Base-by-base conservation (phyloP, 2,329 filamentous ascomycete species). In the Pyrenophora graminea region DNA sequence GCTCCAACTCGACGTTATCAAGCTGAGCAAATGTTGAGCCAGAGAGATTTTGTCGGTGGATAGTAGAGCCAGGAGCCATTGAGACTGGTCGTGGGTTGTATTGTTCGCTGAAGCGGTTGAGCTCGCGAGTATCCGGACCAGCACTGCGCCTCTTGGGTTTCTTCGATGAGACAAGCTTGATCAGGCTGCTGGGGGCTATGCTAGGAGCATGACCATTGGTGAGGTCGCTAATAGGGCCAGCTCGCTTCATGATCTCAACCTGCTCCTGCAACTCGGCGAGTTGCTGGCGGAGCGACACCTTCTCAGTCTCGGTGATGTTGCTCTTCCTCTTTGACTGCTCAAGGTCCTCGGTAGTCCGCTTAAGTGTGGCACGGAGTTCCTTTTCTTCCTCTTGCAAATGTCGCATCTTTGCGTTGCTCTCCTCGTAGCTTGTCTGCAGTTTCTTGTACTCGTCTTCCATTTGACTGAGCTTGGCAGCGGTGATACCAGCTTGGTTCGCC, bases 391-490 rank as follows among this genome's bases (percentile, higher is more conserved):
- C 92, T 72, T 97, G 92, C 72, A 99, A 85, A 58, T 92, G 85
- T 76, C 96, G 96, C 75, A 96, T 90, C 72, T 92, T 97, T 56
- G 86, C 83, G 4, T 88, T 87, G 55, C 92, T 95, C 70, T 99
- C 94, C 50, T 95, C 90, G 75, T 96, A 95, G 69, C 85, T 94
- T 54, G 84, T 79, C 74, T 97, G 91, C 42, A 97, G 80, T 75
- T 90, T 92, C 78, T 87, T 87, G 89, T 97, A 96, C 69, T 99
- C 94, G 63, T 91, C 89, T 73, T 99, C 94, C 86, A 97, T 90
- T 41, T 88, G 90, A 64, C 89, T 86, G 47, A 99, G 81, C 61
- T 91, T 89, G 58, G 94, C 94, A 45, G 93, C 91, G 2, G 90
- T 90, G 67, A 97, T 97, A 76, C 94, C 94, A 47, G 93, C 94